Evolutionary conservation across 2,329 filamentous ascomycete genomes (phyloP).

Genomic region (Ophiostoma fasciatum): DNA sequence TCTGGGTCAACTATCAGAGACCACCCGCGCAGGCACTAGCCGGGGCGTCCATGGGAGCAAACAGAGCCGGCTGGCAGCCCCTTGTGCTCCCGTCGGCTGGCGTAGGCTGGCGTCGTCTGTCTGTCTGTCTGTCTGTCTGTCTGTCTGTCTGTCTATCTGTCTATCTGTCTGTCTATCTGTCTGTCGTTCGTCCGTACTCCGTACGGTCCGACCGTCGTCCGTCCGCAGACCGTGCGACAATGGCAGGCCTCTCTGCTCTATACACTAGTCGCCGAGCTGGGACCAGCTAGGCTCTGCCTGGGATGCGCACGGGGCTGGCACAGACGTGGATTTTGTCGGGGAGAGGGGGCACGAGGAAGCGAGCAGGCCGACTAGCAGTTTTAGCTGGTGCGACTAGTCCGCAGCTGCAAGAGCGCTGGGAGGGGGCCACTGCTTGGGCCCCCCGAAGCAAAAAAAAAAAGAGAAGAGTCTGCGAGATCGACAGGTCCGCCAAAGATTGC

Average conservation of each 20-base stretch:
- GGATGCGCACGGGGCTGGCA: background rate
- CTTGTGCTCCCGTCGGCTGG: too few species aligned
- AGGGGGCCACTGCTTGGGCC: background rate
- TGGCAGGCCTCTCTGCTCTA: too few species aligned
- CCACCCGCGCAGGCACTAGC: background rate
- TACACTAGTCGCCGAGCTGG: background rate
- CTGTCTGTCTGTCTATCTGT: too few species aligned
- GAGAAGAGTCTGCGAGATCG: background rate
- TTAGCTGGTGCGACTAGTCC: too few species aligned
- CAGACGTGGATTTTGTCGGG: background rate
- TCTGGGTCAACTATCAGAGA: background rate
- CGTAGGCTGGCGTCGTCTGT: too few species aligned
- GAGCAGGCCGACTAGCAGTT: too few species aligned
- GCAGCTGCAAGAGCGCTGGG: too few species aligned
- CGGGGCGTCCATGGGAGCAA: slow-evolving; percentile 2
- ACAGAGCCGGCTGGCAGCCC: background rate
- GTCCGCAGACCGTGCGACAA: too few species aligned
- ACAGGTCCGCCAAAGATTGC: background rate
- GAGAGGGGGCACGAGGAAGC: background rate
- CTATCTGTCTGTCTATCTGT: too few species aligned
- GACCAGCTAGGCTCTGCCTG: background rate
- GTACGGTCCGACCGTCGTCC: too few species aligned
- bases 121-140: too few species aligned
- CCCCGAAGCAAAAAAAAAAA: background rate
- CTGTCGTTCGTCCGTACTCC: too few species aligned